Base-by-base conservation (phyloP, 306 rosid genomes). In the Benincasa hispida region DNA sequence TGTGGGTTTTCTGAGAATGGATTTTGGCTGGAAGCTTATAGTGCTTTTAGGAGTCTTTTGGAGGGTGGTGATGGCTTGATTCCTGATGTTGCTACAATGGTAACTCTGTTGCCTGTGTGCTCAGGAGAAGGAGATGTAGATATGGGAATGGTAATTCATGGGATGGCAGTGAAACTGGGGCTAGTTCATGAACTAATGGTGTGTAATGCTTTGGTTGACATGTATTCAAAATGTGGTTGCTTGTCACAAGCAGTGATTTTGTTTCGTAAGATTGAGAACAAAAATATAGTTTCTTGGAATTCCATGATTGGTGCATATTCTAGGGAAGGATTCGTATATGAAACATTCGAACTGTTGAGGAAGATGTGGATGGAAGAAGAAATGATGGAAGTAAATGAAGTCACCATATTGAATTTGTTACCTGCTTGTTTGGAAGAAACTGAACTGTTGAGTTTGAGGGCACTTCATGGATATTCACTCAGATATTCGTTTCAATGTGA, bases 201-300 rank as follows among this genome's bases (percentile, higher is more conserved):
- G 81, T 82, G 60, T 75, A 93, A 89, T 86, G 86, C 95, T 21
- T 83, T 93, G 37, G 62, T 84, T 70, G 93, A 91, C 62, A 91
- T 93, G 98, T 93, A 93, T 68, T 85, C 84, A 4, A 91, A 93
- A 86, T 87, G 98, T 12, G 88, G 92, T 34, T 84, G 10, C 88
- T 77, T 85, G 34, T 17, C 41, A 1, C 87, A 88, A 51, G 96
- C 93, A 0, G 76, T 2, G 10, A 14, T 77, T 77, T 61, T 91
- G 78, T 93, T 93, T 79, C 77, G 72, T 72, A 70, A 45, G 87
- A 89, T 67, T 65, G 82, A 69, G 55, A 85, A 72, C 63, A 91
- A 80, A 79, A 93, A 82, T 85, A 86, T 87, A 79, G 91, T 93
- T 67, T 86, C 96, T 7, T 91, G 98, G 98, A 93, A 91, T 85